Percentiles rank a stretch among this genome's conserved stretches.
Evolutionary conservation across 75 land plant genomes (phyloP).

Genomic region (Chamaecyparis obtusa): DNA sequence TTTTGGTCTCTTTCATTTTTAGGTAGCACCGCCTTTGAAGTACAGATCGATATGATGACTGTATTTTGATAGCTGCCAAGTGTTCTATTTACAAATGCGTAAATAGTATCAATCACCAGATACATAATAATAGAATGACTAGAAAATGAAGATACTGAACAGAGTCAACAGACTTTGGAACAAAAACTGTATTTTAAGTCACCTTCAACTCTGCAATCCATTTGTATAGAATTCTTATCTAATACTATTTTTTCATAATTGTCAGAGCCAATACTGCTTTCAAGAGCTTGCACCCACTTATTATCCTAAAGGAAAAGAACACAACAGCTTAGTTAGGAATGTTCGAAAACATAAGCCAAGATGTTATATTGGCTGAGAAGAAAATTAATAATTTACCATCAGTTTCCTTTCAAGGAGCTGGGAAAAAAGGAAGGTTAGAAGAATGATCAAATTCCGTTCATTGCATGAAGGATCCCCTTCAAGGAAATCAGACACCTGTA

Average conservation of each 20-base stretch:
- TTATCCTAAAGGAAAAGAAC: not conserved
- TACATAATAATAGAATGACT: not conserved
- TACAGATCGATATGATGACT: conserved; percentile 4
- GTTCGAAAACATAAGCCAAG: not conserved
- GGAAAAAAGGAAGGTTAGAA: conserved; percentile 53
- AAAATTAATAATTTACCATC: conserved; percentile 24
- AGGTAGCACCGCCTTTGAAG: not conserved
- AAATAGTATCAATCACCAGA: not conserved
- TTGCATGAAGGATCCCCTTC: conserved; percentile 47
- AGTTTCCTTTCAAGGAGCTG: conserved; percentile 43
- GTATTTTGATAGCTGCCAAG: conserved; percentile 6
- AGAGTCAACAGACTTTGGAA: not conserved
- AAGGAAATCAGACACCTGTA: conserved; percentile 50
- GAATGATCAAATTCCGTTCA: conserved; percentile 59
- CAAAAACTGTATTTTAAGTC: not conserved
- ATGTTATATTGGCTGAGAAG: not conserved
- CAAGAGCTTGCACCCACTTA: not conserved
- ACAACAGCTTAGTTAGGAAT: not conserved
- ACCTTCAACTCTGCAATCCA: not conserved
- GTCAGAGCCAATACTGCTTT: not conserved
- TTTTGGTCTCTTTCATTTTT: not conserved
- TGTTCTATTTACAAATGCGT: not conserved
- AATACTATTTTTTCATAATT: not conserved
- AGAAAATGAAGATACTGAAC: not conserved
- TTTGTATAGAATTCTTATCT: not conserved